phyloP scores from a whole-genome alignment of 805 yeast genomes.

The Kazachstania viticola region DNA sequence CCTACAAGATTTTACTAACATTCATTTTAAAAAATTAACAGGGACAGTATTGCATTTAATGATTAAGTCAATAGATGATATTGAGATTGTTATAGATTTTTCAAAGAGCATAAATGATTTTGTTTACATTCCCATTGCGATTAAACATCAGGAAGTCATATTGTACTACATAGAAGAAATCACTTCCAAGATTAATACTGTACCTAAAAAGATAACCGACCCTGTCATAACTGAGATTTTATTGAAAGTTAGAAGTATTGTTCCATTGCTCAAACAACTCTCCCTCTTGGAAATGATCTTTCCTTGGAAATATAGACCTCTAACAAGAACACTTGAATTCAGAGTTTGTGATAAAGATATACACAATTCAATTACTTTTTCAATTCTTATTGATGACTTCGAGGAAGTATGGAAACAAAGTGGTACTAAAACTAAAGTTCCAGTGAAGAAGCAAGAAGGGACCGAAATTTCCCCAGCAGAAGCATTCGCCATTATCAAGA shows the following conservation, averaged over 20 bases:
- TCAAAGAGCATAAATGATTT: background rate
- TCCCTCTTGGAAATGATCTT: too few species aligned
- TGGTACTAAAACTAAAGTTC: too few species aligned
- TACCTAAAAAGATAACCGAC: background rate
- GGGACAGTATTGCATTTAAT: too few species aligned
- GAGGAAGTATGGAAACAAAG: too few species aligned
- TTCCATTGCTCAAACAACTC: slow-evolving; percentile 7
- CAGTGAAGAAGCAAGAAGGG: slow-evolving; percentile 4
- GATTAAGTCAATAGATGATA: slow-evolving; percentile 2
- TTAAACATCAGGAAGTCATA: background rate
- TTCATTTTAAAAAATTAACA: background rate
- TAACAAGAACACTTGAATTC: too few species aligned
- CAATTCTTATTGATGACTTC: too few species aligned
- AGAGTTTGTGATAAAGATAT: too few species aligned
- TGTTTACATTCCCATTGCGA: too few species aligned
- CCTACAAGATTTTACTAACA: background rate
- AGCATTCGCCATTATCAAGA: slow-evolving; percentile 4
- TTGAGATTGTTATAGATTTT: slow-evolving; percentile 1
- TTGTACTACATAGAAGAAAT: background rate
- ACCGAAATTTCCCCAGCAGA: slow-evolving; percentile 1
- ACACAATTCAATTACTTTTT: too few species aligned
- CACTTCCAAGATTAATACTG: background rate
- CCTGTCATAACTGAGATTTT: background rate
- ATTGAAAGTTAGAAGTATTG: slow-evolving; percentile 2
- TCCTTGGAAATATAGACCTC: too few species aligned